Conservation (phyloP, 805 yeast genomes). For the Cyberlindnera americana region DNA sequence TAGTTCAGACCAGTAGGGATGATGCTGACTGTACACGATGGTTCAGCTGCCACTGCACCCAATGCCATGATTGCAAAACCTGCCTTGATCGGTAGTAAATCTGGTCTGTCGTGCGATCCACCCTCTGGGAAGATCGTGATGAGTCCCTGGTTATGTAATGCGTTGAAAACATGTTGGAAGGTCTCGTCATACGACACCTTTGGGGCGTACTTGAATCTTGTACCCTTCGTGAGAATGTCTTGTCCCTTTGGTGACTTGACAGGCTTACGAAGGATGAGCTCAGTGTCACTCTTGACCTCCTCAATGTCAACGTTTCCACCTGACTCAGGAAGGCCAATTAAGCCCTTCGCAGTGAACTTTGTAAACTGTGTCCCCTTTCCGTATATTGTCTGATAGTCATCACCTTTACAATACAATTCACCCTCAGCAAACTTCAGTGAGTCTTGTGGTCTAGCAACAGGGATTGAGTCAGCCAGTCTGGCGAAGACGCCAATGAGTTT, state of each 20-base stretch:
- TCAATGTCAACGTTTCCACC: constrained; percentile 73
- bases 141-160: constrained; percentile 72
- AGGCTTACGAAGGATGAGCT: constrained; percentile 61
- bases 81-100: constrained; percentile 85
- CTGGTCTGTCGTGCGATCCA: constrained; percentile 94
- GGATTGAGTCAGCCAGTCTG: constrained; percentile 70
- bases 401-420: constrained; percentile 51
- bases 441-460: constrained; percentile 91
- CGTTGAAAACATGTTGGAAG: constrained; percentile 78
- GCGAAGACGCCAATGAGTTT: constrained; percentile 74
- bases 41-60: constrained; percentile 82
- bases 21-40: constrained; percentile 70
- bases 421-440: constrained; percentile 68
- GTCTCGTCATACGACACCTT: constrained; percentile 81
- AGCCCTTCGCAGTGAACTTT: constrained; percentile 54
- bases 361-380: constrained; percentile 71
- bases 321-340: constrained; percentile 72
- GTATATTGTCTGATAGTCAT: constrained; percentile 42
- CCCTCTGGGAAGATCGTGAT: constrained; percentile 96
- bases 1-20: constrained; percentile 97
- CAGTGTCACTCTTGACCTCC: constrained; percentile 67
- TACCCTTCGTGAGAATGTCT: constrained; percentile 49
- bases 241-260: constrained; percentile 53
- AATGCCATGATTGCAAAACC: constrained; percentile 98
- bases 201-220: constrained; percentile 68